A percentile compares a stretch with the other conserved stretches of the same genome.
These are phyloP conservation scores for Sextonia rubra DNA, from an alignment of 164 flowering plant species.

Conservation along the genomic window DNA sequence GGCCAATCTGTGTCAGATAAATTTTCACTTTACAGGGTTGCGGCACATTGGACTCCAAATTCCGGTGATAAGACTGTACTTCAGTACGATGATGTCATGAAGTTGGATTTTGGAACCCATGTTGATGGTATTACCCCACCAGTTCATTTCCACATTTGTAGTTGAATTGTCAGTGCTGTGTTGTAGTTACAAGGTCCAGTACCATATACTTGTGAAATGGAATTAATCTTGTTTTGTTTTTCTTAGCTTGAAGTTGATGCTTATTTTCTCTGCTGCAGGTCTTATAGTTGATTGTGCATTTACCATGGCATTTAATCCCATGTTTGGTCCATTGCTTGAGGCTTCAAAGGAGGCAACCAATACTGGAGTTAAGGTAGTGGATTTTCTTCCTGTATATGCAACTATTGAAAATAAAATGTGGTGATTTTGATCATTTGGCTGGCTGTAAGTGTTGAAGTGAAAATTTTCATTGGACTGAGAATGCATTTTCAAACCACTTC, in stretches of 20 bases:
- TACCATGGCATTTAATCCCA: slow-evolving; percentile 94
- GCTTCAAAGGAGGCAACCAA: slow-evolving; percentile 96
- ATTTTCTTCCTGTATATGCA: not conserved
- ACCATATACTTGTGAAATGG: not conserved
- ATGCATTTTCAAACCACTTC: not conserved
- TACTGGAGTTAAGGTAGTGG: slow-evolving; percentile 74
- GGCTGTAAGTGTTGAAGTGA: not conserved
- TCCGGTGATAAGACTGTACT: slow-evolving; percentile 95
- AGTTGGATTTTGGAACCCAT: slow-evolving; percentile 98
- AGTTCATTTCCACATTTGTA: not conserved
- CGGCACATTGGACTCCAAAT: slow-evolving; percentile 99
- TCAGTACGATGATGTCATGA: slow-evolving; percentile 98
- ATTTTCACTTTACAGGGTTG: slow-evolving; percentile 59
- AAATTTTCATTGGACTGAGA: not conserved
- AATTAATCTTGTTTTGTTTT: not conserved
- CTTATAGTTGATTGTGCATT: slow-evolving; percentile 92
- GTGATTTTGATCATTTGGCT: not conserved
- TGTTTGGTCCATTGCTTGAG: slow-evolving; percentile 86
- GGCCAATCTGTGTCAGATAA: not conserved
- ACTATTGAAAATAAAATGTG: not conserved
- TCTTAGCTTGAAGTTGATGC: not conserved
- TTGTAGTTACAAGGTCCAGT: not conserved
- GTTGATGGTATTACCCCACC: slow-evolving; percentile 59
- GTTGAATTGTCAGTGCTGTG: not conserved
- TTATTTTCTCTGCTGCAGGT: slow-evolving; percentile 41